Evolutionary conservation across 2,329 filamentous ascomycete species (phyloP).

Genomic region (Arthrobotrys musiformis): DNA sequence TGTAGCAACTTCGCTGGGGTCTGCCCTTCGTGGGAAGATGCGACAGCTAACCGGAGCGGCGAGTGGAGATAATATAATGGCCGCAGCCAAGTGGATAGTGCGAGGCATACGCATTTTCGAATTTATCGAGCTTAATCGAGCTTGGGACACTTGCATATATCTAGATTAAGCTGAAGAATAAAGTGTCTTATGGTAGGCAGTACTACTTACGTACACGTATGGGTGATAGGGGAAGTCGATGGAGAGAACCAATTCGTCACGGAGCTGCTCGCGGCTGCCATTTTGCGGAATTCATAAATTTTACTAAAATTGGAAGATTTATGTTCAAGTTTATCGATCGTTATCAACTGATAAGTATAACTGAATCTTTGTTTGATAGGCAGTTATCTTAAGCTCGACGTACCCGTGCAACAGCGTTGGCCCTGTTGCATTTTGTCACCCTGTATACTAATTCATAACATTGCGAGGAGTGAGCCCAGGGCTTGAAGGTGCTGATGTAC

Average conservation of each 20-base stretch:
- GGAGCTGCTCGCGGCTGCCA: neutral
- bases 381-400: neutral
- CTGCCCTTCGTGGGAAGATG: constrained; percentile 20
- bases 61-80: constrained; percentile 9
- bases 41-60: neutral
- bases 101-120: constrained; percentile 23
- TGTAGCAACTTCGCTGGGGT: neutral
- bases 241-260: neutral
- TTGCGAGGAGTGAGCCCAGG: too few species aligned
- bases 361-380: neutral
- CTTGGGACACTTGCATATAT: neutral
- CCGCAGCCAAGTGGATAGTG: neutral
- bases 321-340: neutral
- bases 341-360: neutral
- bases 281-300: too few species aligned
- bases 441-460: too few species aligned
- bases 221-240: neutral
- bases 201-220: neutral
- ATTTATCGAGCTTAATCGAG: neutral
- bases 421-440: neutral
- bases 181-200: too few species aligned
- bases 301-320: too few species aligned
- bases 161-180: too few species aligned
- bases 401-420: too few species aligned
- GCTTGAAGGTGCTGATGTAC: too few species aligned